A percentile compares a stretch with the other conserved stretches of the same genome.
phyloP scores from a whole-genome alignment of 257 asterid species.

The Rehmannia glutinosa region DNA sequence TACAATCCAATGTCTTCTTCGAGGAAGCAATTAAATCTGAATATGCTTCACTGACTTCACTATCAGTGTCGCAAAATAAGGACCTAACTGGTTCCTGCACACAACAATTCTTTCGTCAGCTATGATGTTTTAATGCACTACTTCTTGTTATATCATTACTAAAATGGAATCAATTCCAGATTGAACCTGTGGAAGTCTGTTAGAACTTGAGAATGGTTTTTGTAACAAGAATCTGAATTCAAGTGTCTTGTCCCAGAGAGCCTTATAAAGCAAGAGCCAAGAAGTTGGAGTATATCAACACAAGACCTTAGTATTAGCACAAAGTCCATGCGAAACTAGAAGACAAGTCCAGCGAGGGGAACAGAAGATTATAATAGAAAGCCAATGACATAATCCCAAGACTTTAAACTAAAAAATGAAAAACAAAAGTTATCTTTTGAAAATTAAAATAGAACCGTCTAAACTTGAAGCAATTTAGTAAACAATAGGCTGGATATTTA shows the following conservation, averaged over 20 bases:
- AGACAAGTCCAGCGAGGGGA: not conserved
- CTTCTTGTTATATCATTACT: not conserved
- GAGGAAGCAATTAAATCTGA: constrained; percentile 68
- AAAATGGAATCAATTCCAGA: not conserved
- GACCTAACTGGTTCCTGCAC: constrained; percentile 79
- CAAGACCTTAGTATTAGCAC: constrained; percentile 1
- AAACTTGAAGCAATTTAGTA: too few relatives aligned
- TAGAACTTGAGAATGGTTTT: constrained; percentile 70
- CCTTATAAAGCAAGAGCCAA: constrained; percentile 41
- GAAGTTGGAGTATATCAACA: constrained; percentile 19
- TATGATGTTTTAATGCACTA: constrained; percentile 3
- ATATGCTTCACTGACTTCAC: constrained; percentile 62
- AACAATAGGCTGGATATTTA: too few relatives aligned
- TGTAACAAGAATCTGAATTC: constrained; percentile 92
- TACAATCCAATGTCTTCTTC: constrained; percentile 66
- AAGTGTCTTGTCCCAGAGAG: constrained; percentile 94
- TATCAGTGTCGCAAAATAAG: constrained; percentile 45
- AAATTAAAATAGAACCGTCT: too few relatives aligned
- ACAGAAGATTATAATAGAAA: not conserved
- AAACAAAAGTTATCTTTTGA: too few relatives aligned
- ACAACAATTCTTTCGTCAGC: constrained; percentile 1
- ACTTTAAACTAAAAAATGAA: too few relatives aligned
- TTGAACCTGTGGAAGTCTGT: constrained; percentile 92
- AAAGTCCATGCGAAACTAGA: not conserved
- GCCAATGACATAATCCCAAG: not conserved